phyloP scores from a whole-genome alignment of 176 grass and related monocot genomes.

The Calamus simplicifolius region DNA sequence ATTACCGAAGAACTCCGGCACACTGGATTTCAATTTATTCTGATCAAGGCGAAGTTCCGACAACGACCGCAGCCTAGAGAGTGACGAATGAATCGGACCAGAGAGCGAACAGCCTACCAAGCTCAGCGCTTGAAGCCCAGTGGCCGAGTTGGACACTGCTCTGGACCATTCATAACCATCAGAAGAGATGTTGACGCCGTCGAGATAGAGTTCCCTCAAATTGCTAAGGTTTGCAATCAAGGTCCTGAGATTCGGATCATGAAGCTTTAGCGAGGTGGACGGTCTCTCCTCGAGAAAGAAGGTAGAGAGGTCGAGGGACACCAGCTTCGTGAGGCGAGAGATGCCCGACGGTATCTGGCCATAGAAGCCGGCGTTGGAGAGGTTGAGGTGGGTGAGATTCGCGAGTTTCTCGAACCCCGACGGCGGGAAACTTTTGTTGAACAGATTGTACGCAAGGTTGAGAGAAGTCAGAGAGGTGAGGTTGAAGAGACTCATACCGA shows the following conservation, averaged over 20 bases:
- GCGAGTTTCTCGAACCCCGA: constrained; percentile 28
- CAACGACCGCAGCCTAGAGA: constrained; percentile 21
- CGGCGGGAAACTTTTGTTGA: constrained; percentile 20
- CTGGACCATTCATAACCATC: constrained; percentile 22
- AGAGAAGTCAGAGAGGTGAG: constrained; percentile 32
- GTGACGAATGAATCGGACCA: constrained; percentile 13
- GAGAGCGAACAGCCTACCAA: constrained; percentile 4
- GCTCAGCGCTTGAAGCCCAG: constrained; percentile 24
- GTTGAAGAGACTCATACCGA: constrained; percentile 23
- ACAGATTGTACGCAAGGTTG: constrained; percentile 31
- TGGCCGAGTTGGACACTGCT: constrained; percentile 22
- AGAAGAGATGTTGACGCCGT: constrained; percentile 25
- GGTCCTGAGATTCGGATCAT: constrained; percentile 12
- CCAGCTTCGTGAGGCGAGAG: constrained; percentile 22
- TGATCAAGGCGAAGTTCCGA: constrained; percentile 19
- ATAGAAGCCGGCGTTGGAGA: constrained; percentile 35
- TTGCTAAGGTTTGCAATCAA: constrained; percentile 33
- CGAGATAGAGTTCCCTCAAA: constrained; percentile 29
- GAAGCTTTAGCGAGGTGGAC: constrained; percentile 3
- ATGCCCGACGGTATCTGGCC: constrained; percentile 33
- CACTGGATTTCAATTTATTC: constrained; percentile 15
- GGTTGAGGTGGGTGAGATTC: constrained; percentile 38
- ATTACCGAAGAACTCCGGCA: constrained; percentile 41
- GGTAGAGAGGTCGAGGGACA: constrained; percentile 34
- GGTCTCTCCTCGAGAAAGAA: background rate